Evolutionary conservation across 768 basidiomycete species (phyloP).

Genomic region (Atractiella rhizophila): DNA sequence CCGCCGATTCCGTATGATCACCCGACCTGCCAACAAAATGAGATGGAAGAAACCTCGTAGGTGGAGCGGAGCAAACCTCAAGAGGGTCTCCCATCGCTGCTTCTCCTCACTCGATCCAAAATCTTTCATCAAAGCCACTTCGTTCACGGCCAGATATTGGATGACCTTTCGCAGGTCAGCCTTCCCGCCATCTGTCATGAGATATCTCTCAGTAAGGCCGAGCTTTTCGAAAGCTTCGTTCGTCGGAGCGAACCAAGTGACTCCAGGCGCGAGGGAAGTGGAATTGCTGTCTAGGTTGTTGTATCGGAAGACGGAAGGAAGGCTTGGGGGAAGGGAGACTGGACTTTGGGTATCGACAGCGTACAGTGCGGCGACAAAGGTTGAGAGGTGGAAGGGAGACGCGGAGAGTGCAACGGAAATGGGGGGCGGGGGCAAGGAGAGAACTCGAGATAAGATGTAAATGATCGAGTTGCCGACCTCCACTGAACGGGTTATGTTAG

Average conservation of each 20-base stretch:
- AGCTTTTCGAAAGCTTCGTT: conserved; percentile 73
- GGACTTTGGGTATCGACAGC: no score
- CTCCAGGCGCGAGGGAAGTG: conserved; percentile 37
- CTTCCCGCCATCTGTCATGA: conserved; percentile 46
- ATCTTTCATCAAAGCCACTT: conserved; percentile 43
- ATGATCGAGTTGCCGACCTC: conserved; percentile 51
- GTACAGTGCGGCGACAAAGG: conserved; percentile 70
- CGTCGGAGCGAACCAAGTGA: conserved; percentile 61
- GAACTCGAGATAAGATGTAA: conserved; percentile 63
- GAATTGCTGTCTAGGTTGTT: conserved; percentile 44
- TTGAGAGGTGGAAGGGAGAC: conserved; percentile 49
- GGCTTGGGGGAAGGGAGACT: no score
- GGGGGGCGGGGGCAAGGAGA: conserved; percentile 56
- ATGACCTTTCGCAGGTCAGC: conserved; percentile 59
- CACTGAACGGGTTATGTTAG: conserved; percentile 26
- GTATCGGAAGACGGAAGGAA: no score
- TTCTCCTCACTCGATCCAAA: conserved; percentile 32
- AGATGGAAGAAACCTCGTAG: conserved; percentile 13
- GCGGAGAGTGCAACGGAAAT: conserved; percentile 54
- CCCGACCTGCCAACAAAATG: conserved; percentile 21
- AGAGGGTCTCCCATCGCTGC: conserved; percentile 26
- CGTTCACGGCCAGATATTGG: conserved; percentile 57
- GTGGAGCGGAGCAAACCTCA: conserved; percentile 29
- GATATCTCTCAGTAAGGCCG: conserved; percentile 66
- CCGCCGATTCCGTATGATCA: conserved; percentile 18